Conservation (phyloP, 75 land plant species). For the Larix kaempferi region DNA sequence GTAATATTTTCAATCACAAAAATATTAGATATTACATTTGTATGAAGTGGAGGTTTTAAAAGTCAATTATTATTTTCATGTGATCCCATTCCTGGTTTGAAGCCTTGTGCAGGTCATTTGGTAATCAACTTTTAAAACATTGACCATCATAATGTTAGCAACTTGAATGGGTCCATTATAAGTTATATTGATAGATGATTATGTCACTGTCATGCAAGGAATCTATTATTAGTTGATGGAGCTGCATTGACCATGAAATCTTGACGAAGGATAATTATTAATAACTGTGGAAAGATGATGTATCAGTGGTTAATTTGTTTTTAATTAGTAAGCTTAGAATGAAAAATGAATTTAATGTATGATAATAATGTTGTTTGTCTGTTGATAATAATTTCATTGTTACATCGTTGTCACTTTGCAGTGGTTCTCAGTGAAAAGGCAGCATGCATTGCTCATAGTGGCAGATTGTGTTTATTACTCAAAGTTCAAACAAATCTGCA, state of each 20-base stretch:
- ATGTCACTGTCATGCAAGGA: not conserved
- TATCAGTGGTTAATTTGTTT: not conserved
- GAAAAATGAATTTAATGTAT: too few species aligned
- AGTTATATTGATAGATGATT: too few species aligned
- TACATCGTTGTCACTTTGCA: conserved; percentile 20
- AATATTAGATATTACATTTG: not conserved
- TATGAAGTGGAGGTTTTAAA: not conserved
- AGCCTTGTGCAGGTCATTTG: not conserved
- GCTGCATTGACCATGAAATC: not conserved
- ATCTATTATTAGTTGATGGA: not conserved
- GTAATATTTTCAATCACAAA: not conserved
- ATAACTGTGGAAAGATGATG: not conserved
- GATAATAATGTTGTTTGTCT: too few species aligned
- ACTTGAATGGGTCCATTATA: not conserved
- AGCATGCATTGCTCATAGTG: conserved; percentile 67
- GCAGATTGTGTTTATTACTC: conserved; percentile 70
- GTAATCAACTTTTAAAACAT: not conserved
- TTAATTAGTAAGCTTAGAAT: too few species aligned
- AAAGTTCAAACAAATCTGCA: conserved; percentile 73
- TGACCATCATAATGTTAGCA: not conserved
- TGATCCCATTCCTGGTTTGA: not conserved
- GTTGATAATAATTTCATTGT: not conserved
- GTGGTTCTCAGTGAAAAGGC: conserved; percentile 84
- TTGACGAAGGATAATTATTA: not conserved
- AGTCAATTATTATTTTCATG: not conserved